Evolutionary conservation across 345 rosid genomes (phyloP), one percentile per base, ranked within the genome.

Genomic region (Euphorbia lathyris): DNA sequence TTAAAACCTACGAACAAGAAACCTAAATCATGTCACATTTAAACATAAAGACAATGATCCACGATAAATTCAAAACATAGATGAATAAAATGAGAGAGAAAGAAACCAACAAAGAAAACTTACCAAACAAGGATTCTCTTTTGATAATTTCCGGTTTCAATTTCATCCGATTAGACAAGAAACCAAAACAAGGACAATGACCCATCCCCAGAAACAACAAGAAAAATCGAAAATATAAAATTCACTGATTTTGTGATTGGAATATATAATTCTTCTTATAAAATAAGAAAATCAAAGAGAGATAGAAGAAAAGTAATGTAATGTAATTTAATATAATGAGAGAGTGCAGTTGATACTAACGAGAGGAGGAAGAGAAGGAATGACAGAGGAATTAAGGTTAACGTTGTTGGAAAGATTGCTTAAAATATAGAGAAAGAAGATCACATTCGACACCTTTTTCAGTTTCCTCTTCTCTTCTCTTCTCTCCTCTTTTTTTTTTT

Each of bases 151-250:
- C 68, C 17, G 26, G 60, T 51, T 19, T 72, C 50, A 47, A 69
- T 73, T 73, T 75, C 74, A 43, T 65, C 23, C 74, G 69, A 9
- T 43, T 72, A 69, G 70, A 71, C 29, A 45, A 55, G 58, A 55
- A 56, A 25, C 88, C 83, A 63, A 87, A 86, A 80, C 97, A 89
- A 8, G 78, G 76, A 72, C 95, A 86, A 38, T 13, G 43, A 61
- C 75, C 79, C 86, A 86, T 88, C 11, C 59, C 36, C 26, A 40
- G 7, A 50, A 67, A 22, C 50, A 23, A 65, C 13, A 34, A 60
- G 8, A 25, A 59, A 32, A 60, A 60, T 25, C 19, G 19, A 20
- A 19, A 23, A 2, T 7, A 16, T 12, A 7, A 45, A 7, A 2
- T 1, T 45, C 17, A 7, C 17, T 13, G 19, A 45, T 45, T 45